These are phyloP conservation scores for Aspergillus nidulans DNA, from an alignment of 495 filamentous ascomycete genomes.

Conservation along the genomic window DNA sequence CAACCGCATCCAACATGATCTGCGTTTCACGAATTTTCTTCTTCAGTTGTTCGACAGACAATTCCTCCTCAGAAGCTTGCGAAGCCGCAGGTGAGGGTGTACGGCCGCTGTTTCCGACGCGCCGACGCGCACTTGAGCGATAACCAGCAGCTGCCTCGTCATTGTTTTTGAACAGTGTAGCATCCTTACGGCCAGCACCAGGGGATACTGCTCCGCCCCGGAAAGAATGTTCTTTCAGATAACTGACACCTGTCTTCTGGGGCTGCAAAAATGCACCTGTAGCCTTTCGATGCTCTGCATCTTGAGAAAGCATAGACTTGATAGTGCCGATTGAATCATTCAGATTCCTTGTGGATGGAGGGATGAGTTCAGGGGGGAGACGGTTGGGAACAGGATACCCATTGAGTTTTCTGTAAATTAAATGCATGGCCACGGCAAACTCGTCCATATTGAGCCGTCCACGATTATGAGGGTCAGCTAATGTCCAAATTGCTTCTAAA, in stretches of 20 bases:
- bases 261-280: slow-evolving; percentile 83
- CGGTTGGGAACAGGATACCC: slow-evolving; percentile 91
- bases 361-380: slow-evolving; percentile 88
- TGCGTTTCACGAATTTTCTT: slow-evolving; percentile 96
- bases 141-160: slow-evolving; percentile 84
- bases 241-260: slow-evolving; percentile 96
- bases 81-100: slow-evolving; percentile 75
- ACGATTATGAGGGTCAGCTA: slow-evolving; percentile 89
- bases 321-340: slow-evolving; percentile 88
- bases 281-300: slow-evolving; percentile 79
- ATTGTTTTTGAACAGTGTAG: slow-evolving; percentile 94
- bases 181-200: slow-evolving; percentile 69
- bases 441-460: slow-evolving; percentile 95
- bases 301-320: slow-evolving; percentile 85
- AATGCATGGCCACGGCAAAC: slow-evolving; percentile 98
- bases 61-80: slow-evolving; percentile 74
- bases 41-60: slow-evolving; percentile 78
- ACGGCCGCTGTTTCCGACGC: slow-evolving; percentile 64
- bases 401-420: slow-evolving; percentile 96
- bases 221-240: slow-evolving; percentile 95
- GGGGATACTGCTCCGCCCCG: slow-evolving; percentile 47
- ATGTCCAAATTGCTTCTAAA: slow-evolving; percentile 89
- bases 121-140: slow-evolving; percentile 85
- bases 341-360: slow-evolving; percentile 91
- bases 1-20: slow-evolving; percentile 92